Evolutionary conservation across 2,329 filamentous ascomycete genomes (phyloP).

Genomic region (Penicillium paneum): DNA sequence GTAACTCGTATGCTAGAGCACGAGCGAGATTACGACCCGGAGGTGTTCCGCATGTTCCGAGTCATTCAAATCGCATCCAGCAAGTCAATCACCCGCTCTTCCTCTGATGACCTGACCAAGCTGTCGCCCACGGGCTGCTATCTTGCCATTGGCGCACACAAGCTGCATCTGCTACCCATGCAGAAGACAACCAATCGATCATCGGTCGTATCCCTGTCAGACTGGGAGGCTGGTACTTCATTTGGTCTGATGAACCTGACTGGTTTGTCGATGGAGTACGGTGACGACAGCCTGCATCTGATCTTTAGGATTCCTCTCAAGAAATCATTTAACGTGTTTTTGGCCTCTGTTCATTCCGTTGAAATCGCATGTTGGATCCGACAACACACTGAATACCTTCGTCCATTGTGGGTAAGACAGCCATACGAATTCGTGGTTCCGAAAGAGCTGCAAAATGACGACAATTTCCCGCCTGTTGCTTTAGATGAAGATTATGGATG

Average conservation of each 20-base stretch:
- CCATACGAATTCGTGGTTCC: slow-evolving; percentile 63
- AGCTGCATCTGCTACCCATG: slow-evolving; percentile 65
- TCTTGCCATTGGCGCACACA: slow-evolving; percentile 66
- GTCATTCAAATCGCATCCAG: slow-evolving; percentile 62
- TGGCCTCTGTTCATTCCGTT: slow-evolving; percentile 62
- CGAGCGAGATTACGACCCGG: slow-evolving; percentile 66
- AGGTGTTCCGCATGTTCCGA: slow-evolving; percentile 65
- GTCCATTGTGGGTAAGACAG: slow-evolving; percentile 63
- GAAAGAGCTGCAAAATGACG: slow-evolving; percentile 51
- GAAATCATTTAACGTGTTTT: slow-evolving; percentile 53
- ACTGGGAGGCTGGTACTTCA: slow-evolving; percentile 52
- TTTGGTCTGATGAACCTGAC: slow-evolving; percentile 64
- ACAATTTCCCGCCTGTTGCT: slow-evolving; percentile 46
- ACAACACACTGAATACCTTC: slow-evolving; percentile 60
- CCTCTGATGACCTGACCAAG: slow-evolving; percentile 65
- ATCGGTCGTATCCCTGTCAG: slow-evolving; percentile 53
- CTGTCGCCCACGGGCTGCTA: slow-evolving; percentile 64
- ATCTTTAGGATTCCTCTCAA: slow-evolving; percentile 60
- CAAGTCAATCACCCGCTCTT: slow-evolving; percentile 56
- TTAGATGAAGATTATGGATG: slow-evolving; percentile 59
- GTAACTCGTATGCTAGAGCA: slow-evolving; percentile 61
- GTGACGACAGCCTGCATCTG: slow-evolving; percentile 65
- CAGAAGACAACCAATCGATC: slow-evolving; percentile 55
- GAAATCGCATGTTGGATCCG: slow-evolving; percentile 63
- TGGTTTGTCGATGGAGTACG: slow-evolving; percentile 56